Percentiles rank a stretch among this genome's conserved stretches.
Evolutionary conservation across 2,329 filamentous ascomycete genomes (phyloP).

Genomic region (Dryadomyces sulphureus): DNA sequence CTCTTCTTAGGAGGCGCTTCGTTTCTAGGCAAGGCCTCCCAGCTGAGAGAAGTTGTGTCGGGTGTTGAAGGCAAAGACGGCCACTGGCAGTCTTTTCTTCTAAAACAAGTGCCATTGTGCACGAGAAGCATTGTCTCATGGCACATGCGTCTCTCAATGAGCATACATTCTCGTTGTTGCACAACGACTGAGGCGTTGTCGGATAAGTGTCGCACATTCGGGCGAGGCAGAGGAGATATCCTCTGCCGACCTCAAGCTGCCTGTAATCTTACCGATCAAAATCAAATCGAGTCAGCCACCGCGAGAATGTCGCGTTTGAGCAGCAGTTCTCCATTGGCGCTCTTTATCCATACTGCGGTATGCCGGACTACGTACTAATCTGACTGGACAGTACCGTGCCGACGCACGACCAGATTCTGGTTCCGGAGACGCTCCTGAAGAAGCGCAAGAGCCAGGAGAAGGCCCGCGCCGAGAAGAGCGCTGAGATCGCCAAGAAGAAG

Average conservation of each 20-base stretch:
- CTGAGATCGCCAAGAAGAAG: slow-evolving; percentile 75
- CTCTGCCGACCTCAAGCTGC: background rate
- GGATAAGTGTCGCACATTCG: slow-evolving; percentile 36
- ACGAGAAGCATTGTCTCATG: slow-evolving; percentile 14
- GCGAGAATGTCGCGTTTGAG: slow-evolving; percentile 81
- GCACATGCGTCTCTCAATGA: background rate
- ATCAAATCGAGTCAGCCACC: slow-evolving; percentile 69
- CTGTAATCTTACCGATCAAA: slow-evolving; percentile 62
- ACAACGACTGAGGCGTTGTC: slow-evolving; percentile 54
- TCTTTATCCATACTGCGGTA: slow-evolving; percentile 46
- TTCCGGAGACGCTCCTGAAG: slow-evolving; percentile 99
- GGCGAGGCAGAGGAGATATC: background rate
- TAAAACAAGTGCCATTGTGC: slow-evolving; percentile 52
- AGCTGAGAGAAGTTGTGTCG: slow-evolving; percentile 45
- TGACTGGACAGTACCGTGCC: slow-evolving; percentile 67
- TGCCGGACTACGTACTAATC: slow-evolving; percentile 69
- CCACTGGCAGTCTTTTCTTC: slow-evolving; percentile 44
- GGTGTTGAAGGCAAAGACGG: slow-evolving; percentile 67
- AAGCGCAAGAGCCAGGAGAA: slow-evolving; percentile 99
- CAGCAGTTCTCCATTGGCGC: slow-evolving; percentile 90
- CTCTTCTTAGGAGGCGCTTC: slow-evolving; percentile 31
- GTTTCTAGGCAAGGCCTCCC: slow-evolving; percentile 24
- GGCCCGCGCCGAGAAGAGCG: slow-evolving; percentile 77
- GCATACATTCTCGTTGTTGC: slow-evolving; percentile 28
- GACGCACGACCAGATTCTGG: slow-evolving; percentile 87